Conservation (phyloP, 1,284 basidiomycete genomes). For the Somion occarium region DNA sequence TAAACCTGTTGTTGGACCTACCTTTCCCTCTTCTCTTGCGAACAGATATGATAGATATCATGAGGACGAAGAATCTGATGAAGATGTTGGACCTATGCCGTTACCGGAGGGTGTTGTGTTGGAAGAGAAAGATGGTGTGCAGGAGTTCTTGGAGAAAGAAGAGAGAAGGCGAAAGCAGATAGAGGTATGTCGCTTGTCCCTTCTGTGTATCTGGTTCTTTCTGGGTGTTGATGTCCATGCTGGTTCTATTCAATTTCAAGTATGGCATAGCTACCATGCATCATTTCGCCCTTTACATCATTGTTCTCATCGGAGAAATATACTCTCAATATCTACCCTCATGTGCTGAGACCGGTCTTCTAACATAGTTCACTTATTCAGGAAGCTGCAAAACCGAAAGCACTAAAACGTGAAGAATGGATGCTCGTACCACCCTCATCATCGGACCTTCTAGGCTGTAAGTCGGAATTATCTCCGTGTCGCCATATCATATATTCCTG, state of each 20-base stretch:
- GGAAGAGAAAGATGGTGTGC: slow-evolving; percentile 54
- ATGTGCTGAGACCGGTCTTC: too few species aligned
- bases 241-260: slow-evolving; percentile 2
- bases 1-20: slow-evolving; percentile 30
- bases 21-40: slow-evolving; percentile 30
- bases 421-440: slow-evolving; percentile 88
- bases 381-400: slow-evolving; percentile 73
- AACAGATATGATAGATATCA: slow-evolving; percentile 19
- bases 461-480: slow-evolving; percentile 30
- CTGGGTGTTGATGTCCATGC: not conserved
- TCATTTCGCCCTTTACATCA: too few species aligned
- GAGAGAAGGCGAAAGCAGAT: slow-evolving; percentile 62
- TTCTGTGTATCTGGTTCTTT: not conserved
- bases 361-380: slow-evolving; percentile 19
- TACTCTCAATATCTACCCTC: too few species aligned
- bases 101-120: slow-evolving; percentile 39
- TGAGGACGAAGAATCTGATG: slow-evolving; percentile 53
- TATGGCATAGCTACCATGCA: not conserved
- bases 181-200: slow-evolving; percentile 40
- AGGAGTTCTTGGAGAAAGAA: slow-evolving; percentile 79
- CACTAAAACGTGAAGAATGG: slow-evolving; percentile 84
- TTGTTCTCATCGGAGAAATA: too few species aligned
- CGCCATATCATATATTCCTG: not conserved
- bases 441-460: slow-evolving; percentile 71
- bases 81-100: slow-evolving; percentile 75